These are phyloP conservation scores for Mycena vitilis DNA, from an alignment of 768 basidiomycete species.

Conservation along the genomic window DNA sequence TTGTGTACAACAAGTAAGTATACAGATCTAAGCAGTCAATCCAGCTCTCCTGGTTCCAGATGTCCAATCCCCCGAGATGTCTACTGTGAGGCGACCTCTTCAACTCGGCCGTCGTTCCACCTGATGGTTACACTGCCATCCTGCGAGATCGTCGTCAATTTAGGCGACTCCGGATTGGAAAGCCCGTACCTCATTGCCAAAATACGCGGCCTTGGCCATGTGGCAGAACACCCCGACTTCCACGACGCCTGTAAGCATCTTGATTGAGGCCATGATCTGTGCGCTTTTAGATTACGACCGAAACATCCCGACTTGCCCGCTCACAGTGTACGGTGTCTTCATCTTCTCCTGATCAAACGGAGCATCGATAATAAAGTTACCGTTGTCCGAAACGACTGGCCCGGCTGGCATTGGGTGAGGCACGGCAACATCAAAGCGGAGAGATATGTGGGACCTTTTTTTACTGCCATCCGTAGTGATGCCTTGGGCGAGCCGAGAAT, in stretches of 20 bases:
- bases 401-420: slow-evolving; percentile 65
- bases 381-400: slow-evolving; percentile 96
- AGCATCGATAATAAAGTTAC: slow-evolving; percentile 98
- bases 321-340: slow-evolving; percentile 71
- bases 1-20: slow-evolving; percentile 30
- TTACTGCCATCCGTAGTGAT: slow-evolving; percentile 91
- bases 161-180: slow-evolving; percentile 7
- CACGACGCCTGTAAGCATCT: slow-evolving; percentile 97
- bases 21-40: slow-evolving; percentile 26
- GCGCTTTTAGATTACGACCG: slow-evolving; percentile 14
- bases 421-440: slow-evolving; percentile 1
- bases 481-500: slow-evolving; percentile 75
- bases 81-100: slow-evolving; percentile 42
- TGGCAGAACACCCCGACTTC: slow-evolving; percentile 98
- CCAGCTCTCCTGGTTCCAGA: slow-evolving; percentile 6
- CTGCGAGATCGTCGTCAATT: slow-evolving; percentile 45
- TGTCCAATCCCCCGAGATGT: slow-evolving; percentile 11
- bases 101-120: slow-evolving; percentile 61
- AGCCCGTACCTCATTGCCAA: slow-evolving; percentile 78
- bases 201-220: slow-evolving; percentile 96
- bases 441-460: slow-evolving; percentile 53
- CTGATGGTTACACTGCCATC: slow-evolving; percentile 79
- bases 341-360: slow-evolving; percentile 82
- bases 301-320: slow-evolving; percentile 34
- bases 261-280: slow-evolving; percentile 84